These are phyloP conservation scores for Dothideomycetes sp. DNA, from an alignment of 2,329 filamentous ascomycete genomes.

Conservation along the genomic window DNA sequence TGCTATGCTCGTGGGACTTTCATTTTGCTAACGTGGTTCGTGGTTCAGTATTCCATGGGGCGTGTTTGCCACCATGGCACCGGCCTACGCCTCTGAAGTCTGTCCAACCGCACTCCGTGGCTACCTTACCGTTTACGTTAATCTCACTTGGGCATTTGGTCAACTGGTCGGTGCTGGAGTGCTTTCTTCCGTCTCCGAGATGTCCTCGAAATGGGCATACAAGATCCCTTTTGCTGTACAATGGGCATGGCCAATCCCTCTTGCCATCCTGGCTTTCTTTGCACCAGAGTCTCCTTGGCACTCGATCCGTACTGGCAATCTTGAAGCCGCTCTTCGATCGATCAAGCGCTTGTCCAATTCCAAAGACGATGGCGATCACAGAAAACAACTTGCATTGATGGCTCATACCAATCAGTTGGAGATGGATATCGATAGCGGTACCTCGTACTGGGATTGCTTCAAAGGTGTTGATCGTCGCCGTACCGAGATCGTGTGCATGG, in stretches of 20 bases:
- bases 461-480: constrained; percentile 33
- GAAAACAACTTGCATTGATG: constrained; percentile 27
- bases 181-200: constrained; percentile 26
- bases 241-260: constrained; percentile 30
- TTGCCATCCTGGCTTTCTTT: constrained; percentile 30
- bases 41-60: constrained; percentile 42
- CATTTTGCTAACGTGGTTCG: background rate
- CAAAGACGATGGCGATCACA: constrained; percentile 3
- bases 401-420: constrained; percentile 30
- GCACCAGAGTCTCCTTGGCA: constrained; percentile 30
- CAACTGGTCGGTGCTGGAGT: constrained; percentile 45
- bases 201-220: constrained; percentile 34
- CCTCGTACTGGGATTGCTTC: constrained; percentile 34
- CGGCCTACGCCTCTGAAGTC: constrained; percentile 60
- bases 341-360: constrained; percentile 26
- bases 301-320: constrained; percentile 27
- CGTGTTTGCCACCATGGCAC: constrained; percentile 47
- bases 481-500: constrained; percentile 36
- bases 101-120: constrained; percentile 50
- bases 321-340: constrained; percentile 27
- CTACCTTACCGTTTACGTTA: constrained; percentile 51
- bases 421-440: constrained; percentile 31
- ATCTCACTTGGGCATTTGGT: constrained; percentile 54
- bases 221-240: constrained; percentile 38
- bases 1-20: background rate